phyloP scores from a whole-genome alignment of 1,139 yeast species.

The Diutina rugosa region DNA sequence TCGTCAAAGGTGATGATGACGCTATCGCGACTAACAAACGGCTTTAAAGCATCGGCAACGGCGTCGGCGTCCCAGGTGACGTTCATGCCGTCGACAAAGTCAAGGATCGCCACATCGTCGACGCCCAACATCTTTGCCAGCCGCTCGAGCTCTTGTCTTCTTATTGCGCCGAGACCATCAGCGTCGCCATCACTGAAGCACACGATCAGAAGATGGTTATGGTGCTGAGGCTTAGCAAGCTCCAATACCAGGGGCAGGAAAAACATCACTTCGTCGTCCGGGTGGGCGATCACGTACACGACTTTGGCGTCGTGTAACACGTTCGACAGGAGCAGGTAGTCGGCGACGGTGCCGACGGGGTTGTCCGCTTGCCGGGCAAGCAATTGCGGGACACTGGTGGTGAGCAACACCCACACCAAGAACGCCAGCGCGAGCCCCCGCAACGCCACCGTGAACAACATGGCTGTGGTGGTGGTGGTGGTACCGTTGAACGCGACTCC shows the following conservation, averaged over 20 bases:
- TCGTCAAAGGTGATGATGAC: constrained; percentile 66
- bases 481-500: no score
- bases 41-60: constrained; percentile 18
- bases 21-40: constrained; percentile 8
- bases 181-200: constrained; percentile 72
- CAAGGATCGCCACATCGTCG: constrained; percentile 32
- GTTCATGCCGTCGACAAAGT: constrained; percentile 63
- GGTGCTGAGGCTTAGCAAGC: constrained; percentile 31
- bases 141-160: constrained; percentile 44
- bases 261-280: constrained; percentile 98
- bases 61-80: constrained; percentile 46
- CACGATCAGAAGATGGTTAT: constrained; percentile 42
- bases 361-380: constrained; percentile 3
- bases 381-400: constrained; percentile 29
- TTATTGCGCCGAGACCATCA: constrained; percentile 53
- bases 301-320: not conserved
- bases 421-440: constrained; percentile 11
- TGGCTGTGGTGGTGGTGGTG: not conserved
- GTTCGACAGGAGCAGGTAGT: not conserved
- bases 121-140: constrained; percentile 52
- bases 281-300: constrained; percentile 64
- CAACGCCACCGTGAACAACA: constrained; percentile 9
- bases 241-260: constrained; percentile 71
- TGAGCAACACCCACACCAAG: constrained; percentile 23
- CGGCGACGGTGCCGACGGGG: not conserved